A percentile compares a stretch with the other conserved stretches of the same genome.
Conservation (phyloP, 2,329 filamentous ascomycete genomes). For the Epichloe sibirici region DNA sequence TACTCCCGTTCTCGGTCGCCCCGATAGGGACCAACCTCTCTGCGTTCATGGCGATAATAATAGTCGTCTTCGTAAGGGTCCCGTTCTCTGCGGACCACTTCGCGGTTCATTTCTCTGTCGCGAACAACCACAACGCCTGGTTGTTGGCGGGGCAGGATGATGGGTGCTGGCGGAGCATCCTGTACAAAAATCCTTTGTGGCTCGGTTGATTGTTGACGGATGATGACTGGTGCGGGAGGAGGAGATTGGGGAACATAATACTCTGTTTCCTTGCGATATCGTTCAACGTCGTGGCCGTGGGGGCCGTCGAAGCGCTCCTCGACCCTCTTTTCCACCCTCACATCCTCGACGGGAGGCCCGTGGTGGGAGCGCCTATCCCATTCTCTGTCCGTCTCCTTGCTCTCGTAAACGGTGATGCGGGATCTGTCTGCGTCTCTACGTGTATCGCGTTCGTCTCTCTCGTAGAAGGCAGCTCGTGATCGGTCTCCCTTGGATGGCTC, state of each 20-base stretch:
- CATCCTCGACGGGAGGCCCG: conserved; percentile 34
- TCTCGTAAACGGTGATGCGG: conserved; percentile 25
- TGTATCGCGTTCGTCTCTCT: conserved; percentile 29
- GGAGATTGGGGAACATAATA: conserved; percentile 44
- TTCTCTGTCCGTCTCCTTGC: conserved; percentile 23
- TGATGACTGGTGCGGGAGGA: conserved; percentile 39
- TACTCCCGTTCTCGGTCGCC: conserved; percentile 17
- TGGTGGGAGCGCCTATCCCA: conserved; percentile 31
- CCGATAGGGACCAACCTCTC: conserved; percentile 29
- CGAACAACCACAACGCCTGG: conserved; percentile 32
- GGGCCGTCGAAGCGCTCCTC: conserved; percentile 37
- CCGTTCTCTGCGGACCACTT: conserved; percentile 21
- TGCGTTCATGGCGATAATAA: conserved; percentile 36
- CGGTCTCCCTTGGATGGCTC: conserved; percentile 28
- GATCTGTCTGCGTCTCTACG: conserved; percentile 16
- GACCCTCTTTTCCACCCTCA: conserved; percentile 41
- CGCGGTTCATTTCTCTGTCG: conserved; percentile 28
- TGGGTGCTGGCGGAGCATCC: conserved; percentile 42
- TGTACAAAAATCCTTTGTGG: conserved; percentile 49
- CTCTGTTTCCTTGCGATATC: conserved; percentile 49
- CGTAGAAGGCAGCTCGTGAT: conserved; percentile 29
- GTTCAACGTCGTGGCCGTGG: conserved; percentile 39
- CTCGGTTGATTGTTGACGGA: conserved; percentile 42
- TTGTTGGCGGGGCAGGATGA: conserved; percentile 35
- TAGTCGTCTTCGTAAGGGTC: conserved; percentile 33